Evolutionary conservation across 768 basidiomycete genomes (phyloP), one percentile per base, ranked within the genome.

Genomic region (Russula abietina): DNA sequence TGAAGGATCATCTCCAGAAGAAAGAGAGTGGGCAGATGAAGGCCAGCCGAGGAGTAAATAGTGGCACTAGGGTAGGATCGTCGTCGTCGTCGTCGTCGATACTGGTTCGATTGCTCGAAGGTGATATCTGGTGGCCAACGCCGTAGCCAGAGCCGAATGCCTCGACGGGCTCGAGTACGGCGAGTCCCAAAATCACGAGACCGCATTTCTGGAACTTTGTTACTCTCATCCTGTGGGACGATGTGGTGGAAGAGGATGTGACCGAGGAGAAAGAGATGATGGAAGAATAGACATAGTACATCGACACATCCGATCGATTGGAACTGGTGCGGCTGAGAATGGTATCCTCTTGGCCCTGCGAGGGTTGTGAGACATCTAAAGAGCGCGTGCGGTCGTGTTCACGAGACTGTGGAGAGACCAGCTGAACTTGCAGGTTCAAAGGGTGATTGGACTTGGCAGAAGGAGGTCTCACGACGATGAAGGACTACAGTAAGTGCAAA

Each of bases 401-500:
- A 64, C 76, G 83, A 57, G 75, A 75, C 66, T 75, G 80, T 46
- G 86, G 88, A 6, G 91, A 89, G 1, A 96, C 88, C 46, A 97
- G 85, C 73, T 97, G 94, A 12, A 97, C 86, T 69, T 97, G 94
- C 0, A 96, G 79, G 72, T 95, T 94, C 49, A 95, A 78, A 0
- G 93, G 89, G 67, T 94, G 91, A 65, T n/a, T n/a, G n/a, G n/a
- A n/a, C n/a, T n/a, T n/a, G n/a, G n/a, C n/a, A n/a, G n/a, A n/a
- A n/a, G n/a, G 93, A 5, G 94, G 94, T 55, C 91, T 84, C 59
- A 96, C 94, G 70, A 96, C 85, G 61, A 95, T 89, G 76, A 94
- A 93, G 0, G 89, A 91, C 93, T n/a, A n/a, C n/a, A n/a, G n/a
- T 95, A 71, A 7, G 55, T 16, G 39, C 43, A 58, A 60, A 33